Base-by-base conservation (phyloP, 768 basidiomycete genomes). In the Plicaturopsis crispa region DNA sequence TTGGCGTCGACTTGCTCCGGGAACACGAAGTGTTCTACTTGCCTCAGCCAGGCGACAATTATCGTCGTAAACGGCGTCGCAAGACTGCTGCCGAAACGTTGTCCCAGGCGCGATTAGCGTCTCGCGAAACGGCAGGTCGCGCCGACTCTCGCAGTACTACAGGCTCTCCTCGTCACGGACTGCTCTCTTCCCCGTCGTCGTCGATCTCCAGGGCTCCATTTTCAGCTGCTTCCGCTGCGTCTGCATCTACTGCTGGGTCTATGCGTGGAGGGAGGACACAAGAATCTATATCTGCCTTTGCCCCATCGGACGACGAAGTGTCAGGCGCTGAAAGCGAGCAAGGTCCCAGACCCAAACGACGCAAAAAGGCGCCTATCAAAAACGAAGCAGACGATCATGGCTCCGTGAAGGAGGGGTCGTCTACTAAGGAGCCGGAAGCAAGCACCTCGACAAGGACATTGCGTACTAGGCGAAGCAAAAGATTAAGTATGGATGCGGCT, bases 11-110 rank as follows among this genome's bases (percentile, higher is more conserved):
- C 41, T 62, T 82, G 34, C 55, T 81, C 33, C 72, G 75, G 10
- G 79, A 82, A 44, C 67, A 74, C 30, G 80, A 82, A 45, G 67
- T 83, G 3, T 81, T 66, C 49, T 84, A 81, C 48, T 53, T 82
- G 8, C 77, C 78, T 1, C 57, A 56, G 33, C 63, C 61, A 6
- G 75, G 68, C 14, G 74, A 75, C 46, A 63, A 67, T 24, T 46
- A 54, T 41, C 39, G 33, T 11, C 38, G 26, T 8, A 28, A 14
- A 14, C 26, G 26, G 10, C 26, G 14, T 28, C 10, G 26, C 14
- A 28, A 28, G 14, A n/a, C n/a, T n/a, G n/a, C n/a, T n/a, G n/a
- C n/a, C n/a, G n/a, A n/a, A n/a, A n/a, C n/a, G n/a, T n/a, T n/a
- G n/a, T n/a, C n/a, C n/a, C n/a, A n/a, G n/a, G n/a, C n/a, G n/a